Conservation (phyloP, 2,329 filamentous ascomycete genomes). For the Talaromyces verruculosus region DNA sequence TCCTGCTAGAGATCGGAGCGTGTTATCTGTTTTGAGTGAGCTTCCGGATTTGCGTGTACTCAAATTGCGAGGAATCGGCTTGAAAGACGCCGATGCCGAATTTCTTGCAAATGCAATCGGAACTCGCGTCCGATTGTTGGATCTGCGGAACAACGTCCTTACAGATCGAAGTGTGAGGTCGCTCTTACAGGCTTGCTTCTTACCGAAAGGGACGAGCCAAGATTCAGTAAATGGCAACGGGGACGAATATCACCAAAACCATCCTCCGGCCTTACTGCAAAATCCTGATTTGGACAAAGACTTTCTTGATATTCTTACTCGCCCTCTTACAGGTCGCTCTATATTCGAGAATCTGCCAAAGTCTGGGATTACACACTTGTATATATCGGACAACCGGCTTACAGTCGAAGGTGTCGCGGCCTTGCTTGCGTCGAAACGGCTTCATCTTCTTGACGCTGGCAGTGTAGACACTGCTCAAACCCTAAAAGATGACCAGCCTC, state of each 20-base stretch:
- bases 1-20: conserved; percentile 49
- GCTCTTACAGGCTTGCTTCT: conserved; percentile 55
- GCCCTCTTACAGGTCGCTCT: conserved; percentile 53
- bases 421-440: conserved; percentile 51
- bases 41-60: conserved; percentile 56
- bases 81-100: conserved; percentile 55
- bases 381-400: conserved; percentile 56
- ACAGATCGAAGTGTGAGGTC: conserved; percentile 56
- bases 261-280: conserved; percentile 26
- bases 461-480: conserved; percentile 43
- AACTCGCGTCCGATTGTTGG: conserved; percentile 55
- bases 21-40: conserved; percentile 49
- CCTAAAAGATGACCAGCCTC: conserved; percentile 24
- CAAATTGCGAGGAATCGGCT: conserved; percentile 55
- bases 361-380: conserved; percentile 60
- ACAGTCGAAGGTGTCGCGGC: conserved; percentile 58
- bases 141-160: conserved; percentile 58
- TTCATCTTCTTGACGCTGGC: conserved; percentile 59
- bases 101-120: conserved; percentile 55
- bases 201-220: conserved; percentile 24
- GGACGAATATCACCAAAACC: background rate
- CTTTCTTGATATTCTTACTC: conserved; percentile 51
- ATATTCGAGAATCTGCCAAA: conserved; percentile 57
- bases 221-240: conserved; percentile 12
- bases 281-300: conserved; percentile 46